Evolutionary conservation across 2,329 filamentous ascomycete species (phyloP).

Genomic region (Sordariomycetes sp.): DNA sequence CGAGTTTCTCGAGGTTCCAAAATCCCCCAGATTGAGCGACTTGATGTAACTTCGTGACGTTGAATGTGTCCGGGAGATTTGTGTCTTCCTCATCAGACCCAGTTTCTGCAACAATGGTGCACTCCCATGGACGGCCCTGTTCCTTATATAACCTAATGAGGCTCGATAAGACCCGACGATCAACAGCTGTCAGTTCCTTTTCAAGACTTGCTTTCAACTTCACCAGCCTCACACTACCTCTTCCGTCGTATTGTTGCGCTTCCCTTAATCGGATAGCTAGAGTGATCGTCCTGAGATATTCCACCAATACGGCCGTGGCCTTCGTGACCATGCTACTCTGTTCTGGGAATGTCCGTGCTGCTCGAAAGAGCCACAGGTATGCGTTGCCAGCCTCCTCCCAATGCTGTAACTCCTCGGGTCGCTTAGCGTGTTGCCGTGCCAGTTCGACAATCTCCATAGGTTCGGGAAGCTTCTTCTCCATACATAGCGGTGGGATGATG

Average conservation of each 20-base stretch:
- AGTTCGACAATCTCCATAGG: slow-evolving; percentile 7
- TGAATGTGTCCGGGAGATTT: too few species aligned
- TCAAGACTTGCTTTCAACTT: too few species aligned
- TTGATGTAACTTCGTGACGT: too few species aligned
- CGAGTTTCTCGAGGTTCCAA: not conserved
- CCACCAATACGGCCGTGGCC: slow-evolving; percentile 9
- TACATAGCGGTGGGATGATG: not conserved
- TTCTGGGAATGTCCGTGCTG: slow-evolving; percentile 1
- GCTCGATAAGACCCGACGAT: too few species aligned
- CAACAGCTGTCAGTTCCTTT: too few species aligned
- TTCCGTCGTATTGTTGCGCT: too few species aligned
- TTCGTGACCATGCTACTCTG: not conserved
- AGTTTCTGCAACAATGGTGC: too few species aligned
- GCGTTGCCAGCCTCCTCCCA: slow-evolving; percentile 8
- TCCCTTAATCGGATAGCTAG: not conserved
- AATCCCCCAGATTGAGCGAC: too few species aligned
- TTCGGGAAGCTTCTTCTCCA: not conserved
- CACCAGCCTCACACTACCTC: too few species aligned
- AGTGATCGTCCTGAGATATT: slow-evolving; percentile 8
- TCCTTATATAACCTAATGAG: too few species aligned
- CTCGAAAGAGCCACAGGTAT: slow-evolving; percentile 10
- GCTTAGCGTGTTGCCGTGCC: slow-evolving; percentile 7
- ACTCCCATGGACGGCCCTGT: too few species aligned
- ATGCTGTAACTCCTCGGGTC: slow-evolving; percentile 6
- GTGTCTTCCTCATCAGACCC: too few species aligned